Evolutionary conservation across 208 protist genomes (phyloP).

Genomic region (Acanthamoeba sp.): DNA sequence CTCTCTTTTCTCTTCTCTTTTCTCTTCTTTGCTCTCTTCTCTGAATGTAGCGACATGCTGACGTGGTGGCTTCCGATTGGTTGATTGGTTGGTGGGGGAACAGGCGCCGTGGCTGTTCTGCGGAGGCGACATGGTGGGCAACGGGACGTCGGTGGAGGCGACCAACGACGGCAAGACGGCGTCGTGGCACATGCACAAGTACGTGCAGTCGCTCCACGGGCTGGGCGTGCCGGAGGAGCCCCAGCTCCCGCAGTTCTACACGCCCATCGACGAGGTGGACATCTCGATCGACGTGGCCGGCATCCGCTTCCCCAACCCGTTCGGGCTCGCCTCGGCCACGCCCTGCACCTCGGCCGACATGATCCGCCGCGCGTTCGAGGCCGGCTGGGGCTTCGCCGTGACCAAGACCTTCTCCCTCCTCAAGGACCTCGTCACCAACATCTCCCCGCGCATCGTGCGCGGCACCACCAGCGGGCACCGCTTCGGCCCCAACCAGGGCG

Average conservation of each 20-base stretch:
- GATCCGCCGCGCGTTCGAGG: conserved; percentile 90
- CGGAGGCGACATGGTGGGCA: conserved; percentile 91
- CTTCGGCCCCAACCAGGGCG: conserved; percentile 88
- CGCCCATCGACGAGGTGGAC: conserved; percentile 92
- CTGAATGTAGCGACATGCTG: too few species aligned
- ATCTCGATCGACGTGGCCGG: conserved; percentile 90
- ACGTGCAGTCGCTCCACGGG: conserved; percentile 88
- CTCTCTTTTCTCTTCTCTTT: too few species aligned
- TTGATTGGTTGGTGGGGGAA: not conserved
- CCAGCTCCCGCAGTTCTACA: conserved; percentile 91
- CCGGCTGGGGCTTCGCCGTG: conserved; percentile 93
- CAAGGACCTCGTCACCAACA: conserved; percentile 92
- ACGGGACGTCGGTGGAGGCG: conserved; percentile 92
- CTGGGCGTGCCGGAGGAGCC: conserved; percentile 81
- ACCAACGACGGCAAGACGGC: conserved; percentile 95
- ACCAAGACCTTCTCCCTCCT: conserved; percentile 94
- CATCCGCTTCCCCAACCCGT: conserved; percentile 94
- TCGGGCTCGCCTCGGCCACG: conserved; percentile 93
- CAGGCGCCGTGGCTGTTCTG: conserved; percentile 86
- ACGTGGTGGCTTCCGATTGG: not conserved
- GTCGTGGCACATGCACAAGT: conserved; percentile 91
- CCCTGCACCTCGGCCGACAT: conserved; percentile 87
- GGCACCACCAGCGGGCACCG: conserved; percentile 85
- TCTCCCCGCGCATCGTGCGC: conserved; percentile 92
- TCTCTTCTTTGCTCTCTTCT: not conserved